These are phyloP conservation scores for Pythium oligandrum DNA, from an alignment of 352 stramenopile genomes.

Conservation along the genomic window DNA sequence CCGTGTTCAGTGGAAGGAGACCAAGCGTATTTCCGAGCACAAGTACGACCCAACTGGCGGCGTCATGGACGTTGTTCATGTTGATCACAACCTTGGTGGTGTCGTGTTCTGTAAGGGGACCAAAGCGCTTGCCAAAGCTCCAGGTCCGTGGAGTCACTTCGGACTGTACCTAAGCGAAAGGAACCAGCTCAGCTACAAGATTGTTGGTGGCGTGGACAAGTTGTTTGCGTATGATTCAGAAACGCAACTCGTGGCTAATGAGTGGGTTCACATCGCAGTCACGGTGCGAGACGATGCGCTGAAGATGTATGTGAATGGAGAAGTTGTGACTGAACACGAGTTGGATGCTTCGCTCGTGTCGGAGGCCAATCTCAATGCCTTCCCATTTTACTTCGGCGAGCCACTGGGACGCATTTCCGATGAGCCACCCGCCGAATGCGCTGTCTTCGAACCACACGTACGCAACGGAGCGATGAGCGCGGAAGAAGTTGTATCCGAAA, in stretches of 20 bases:
- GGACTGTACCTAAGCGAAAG: slow-evolving; percentile 62
- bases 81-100: slow-evolving; percentile 46
- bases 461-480: slow-evolving; percentile 38
- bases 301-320: slow-evolving; percentile 64
- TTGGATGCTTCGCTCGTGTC: slow-evolving; percentile 65
- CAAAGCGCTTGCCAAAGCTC: slow-evolving; percentile 50
- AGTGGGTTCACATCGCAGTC: slow-evolving; percentile 65
- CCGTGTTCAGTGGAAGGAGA: slow-evolving; percentile 42
- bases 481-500: slow-evolving; percentile 42
- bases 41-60: slow-evolving; percentile 47
- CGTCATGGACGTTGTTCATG: slow-evolving; percentile 53
- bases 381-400: slow-evolving; percentile 70
- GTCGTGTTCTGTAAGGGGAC: slow-evolving; percentile 72
- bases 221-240: slow-evolving; percentile 63
- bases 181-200: slow-evolving; percentile 60
- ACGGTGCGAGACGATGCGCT: slow-evolving; percentile 56
- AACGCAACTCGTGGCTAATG: slow-evolving; percentile 47
- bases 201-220: slow-evolving; percentile 49
- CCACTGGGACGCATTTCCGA: slow-evolving; percentile 42
- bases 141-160: slow-evolving; percentile 66
- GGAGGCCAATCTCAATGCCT: slow-evolving; percentile 29
- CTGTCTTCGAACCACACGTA: slow-evolving; percentile 52
- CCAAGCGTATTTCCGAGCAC: slow-evolving; percentile 27
- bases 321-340: slow-evolving; percentile 52
- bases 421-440: slow-evolving; percentile 48